A percentile compares a stretch with the other conserved stretches of the same genome.
Conservation (phyloP, 441 rosid genomes). For the Eruca vesicaria region DNA sequence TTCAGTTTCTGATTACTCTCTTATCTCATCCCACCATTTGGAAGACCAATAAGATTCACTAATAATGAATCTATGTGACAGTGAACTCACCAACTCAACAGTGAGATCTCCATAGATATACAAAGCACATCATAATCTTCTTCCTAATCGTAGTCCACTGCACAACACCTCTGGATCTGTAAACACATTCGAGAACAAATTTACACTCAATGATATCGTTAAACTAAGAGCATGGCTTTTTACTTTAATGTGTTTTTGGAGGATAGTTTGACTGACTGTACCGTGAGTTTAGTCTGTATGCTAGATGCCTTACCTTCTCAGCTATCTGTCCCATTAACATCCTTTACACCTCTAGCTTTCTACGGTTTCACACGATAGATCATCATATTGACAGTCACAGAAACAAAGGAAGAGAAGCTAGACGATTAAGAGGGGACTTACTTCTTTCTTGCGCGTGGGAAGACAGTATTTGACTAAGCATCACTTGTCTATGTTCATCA, state of each 20-base stretch:
- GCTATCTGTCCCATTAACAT: conserved; percentile 83
- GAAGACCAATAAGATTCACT: conserved; percentile 23
- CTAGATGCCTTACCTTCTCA: conserved; percentile 70
- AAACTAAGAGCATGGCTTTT: neutral
- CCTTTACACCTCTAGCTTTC: conserved; percentile 92
- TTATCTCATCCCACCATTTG: conserved; percentile 12
- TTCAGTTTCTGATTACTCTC: no score
- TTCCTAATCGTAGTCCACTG: conserved; percentile 84
- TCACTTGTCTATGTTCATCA: conserved; percentile 81
- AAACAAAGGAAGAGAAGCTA: neutral
- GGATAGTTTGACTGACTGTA: conserved; percentile 32
- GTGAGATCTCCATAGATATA: no score
- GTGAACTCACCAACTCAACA: no score
- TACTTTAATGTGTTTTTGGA: neutral
- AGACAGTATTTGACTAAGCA: conserved; percentile 90
- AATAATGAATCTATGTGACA: conserved; percentile 11
- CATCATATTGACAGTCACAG: neutral
- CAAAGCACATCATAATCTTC: no score
- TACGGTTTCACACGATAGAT: conserved; percentile 71
- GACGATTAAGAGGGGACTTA: conserved; percentile 34
- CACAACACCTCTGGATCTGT: conserved; percentile 94
- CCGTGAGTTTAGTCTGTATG: conserved; percentile 92
- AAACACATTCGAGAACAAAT: no score
- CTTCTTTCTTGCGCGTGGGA: conserved; percentile 88
- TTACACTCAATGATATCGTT: neutral